phyloP scores from a whole-genome alignment of 805 yeast genomes.

The Kodamaea lidongshanica region DNA sequence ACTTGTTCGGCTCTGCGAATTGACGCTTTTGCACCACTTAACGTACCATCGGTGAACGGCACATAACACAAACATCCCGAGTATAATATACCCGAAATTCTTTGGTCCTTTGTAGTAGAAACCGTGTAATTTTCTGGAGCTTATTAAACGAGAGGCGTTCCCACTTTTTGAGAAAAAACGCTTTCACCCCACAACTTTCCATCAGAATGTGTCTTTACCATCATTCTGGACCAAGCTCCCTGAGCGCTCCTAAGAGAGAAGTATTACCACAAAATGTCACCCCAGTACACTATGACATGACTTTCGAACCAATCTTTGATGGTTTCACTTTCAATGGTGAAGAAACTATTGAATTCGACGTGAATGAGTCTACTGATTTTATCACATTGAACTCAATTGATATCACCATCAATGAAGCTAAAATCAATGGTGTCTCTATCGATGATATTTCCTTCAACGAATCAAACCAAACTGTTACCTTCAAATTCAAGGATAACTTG shows the following conservation, averaged over 20 bases:
- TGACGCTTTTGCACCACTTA: no score
- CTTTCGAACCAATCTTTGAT: constrained; percentile 41
- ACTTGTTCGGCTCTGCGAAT: no score
- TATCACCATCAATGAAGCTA: constrained; percentile 51
- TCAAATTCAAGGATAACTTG: constrained; percentile 30
- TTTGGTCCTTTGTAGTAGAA: no score
- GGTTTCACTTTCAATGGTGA: constrained; percentile 55
- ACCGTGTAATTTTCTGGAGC: no score
- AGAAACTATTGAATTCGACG: constrained; percentile 48
- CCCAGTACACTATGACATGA: constrained; percentile 36
- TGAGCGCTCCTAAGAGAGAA: constrained; percentile 25
- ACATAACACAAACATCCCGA: no score
- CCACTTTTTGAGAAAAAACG: no score
- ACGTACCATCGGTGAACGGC: no score
- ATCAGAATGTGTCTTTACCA: constrained; percentile 6
- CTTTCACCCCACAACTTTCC: no score
- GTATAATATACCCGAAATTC: no score
- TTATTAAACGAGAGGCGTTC: no score
- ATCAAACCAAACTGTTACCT: constrained; percentile 37
- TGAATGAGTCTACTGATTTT: constrained; percentile 40
- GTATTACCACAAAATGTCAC: constrained; percentile 39
- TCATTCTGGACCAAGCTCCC: constrained; percentile 2
- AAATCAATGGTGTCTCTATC: constrained; percentile 23
- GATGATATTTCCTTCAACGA: constrained; percentile 23
- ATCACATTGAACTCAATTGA: constrained; percentile 60